A percentile compares a stretch with the other conserved stretches of the same genome.
Evolutionary conservation across 2,329 filamentous ascomycete species (phyloP).

Genomic region (Xylaria sp.): DNA sequence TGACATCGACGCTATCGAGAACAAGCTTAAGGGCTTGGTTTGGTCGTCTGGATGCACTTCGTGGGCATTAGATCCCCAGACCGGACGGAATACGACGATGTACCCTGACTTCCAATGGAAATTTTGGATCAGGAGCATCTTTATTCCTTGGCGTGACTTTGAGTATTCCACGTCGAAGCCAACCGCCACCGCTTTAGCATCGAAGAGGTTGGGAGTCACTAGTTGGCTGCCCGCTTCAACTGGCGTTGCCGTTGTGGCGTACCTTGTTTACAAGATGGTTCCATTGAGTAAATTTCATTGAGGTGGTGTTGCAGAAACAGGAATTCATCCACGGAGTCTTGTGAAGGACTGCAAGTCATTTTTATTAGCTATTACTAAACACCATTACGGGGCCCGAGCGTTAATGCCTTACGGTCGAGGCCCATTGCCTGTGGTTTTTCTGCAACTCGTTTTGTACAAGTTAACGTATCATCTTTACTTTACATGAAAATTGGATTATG

Average conservation of each 20-base stretch:
- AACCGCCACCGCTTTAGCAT: background rate
- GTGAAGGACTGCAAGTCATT: background rate
- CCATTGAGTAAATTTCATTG: background rate
- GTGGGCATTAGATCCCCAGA: conserved; percentile 17
- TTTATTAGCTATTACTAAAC: too few species aligned
- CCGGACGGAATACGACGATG: conserved; percentile 18
- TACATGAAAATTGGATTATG: too few species aligned
- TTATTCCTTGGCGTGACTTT: conserved; percentile 21
- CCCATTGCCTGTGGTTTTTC: too few species aligned
- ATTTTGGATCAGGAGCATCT: conserved; percentile 22
- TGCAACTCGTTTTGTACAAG: too few species aligned
- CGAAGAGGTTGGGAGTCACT: background rate
- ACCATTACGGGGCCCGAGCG: too few species aligned
- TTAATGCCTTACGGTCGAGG: too few species aligned
- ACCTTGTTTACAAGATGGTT: background rate
- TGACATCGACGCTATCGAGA: conserved; percentile 12
- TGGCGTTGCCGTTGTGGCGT: conserved; percentile 6
- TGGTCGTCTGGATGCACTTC: conserved; percentile 19
- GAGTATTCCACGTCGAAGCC: conserved; percentile 14
- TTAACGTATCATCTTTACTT: too few species aligned
- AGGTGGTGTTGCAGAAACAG: background rate
- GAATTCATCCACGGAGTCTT: too few species aligned
- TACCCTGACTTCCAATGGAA: conserved; percentile 24
- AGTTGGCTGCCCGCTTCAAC: conserved; percentile 12
- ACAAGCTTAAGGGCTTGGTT: conserved; percentile 5